These are phyloP conservation scores for Terana coerulea DNA, from an alignment of 768 basidiomycete genomes.

Conservation along the genomic window DNA sequence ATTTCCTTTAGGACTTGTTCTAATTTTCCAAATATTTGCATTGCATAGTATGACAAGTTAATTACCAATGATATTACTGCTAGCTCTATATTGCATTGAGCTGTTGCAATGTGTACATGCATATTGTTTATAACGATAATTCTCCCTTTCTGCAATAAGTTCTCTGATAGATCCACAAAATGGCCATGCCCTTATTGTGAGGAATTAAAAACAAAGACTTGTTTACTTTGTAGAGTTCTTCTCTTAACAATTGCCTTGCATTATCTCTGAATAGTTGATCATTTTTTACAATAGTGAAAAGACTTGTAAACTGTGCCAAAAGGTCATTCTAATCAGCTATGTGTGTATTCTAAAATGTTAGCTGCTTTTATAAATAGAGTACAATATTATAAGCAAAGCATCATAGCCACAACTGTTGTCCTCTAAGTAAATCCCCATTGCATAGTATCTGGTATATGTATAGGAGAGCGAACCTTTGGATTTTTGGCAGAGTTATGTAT, in stretches of 20 bases:
- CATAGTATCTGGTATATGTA: not conserved
- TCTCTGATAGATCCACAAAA: not conserved
- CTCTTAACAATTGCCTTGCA: not conserved
- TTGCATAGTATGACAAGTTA: not conserved
- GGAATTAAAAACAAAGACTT: not conserved
- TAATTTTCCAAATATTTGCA: not conserved
- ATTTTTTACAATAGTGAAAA: not conserved
- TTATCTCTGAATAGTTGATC: not conserved
- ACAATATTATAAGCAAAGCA: not conserved
- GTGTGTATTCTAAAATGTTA: not conserved
- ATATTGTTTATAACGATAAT: not conserved
- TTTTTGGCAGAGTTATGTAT: not conserved
- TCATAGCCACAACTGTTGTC: constrained; percentile 5
- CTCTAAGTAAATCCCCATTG: not conserved
- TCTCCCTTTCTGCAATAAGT: not conserved
- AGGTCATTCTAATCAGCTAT: not conserved
- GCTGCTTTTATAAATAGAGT: not conserved
- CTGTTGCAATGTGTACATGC: not conserved
- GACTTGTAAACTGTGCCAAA: not conserved
- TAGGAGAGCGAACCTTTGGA: not conserved
- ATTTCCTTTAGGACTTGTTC: too few species aligned
- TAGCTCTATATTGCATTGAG: not conserved
- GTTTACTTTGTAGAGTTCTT: not conserved
- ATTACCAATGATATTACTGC: not conserved
- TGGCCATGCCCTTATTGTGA: not conserved